A percentile compares a stretch with the other conserved stretches of the same genome.
Conservation (phyloP, 2,329 filamentous ascomycete genomes). For the Emydomyces testavorans region DNA sequence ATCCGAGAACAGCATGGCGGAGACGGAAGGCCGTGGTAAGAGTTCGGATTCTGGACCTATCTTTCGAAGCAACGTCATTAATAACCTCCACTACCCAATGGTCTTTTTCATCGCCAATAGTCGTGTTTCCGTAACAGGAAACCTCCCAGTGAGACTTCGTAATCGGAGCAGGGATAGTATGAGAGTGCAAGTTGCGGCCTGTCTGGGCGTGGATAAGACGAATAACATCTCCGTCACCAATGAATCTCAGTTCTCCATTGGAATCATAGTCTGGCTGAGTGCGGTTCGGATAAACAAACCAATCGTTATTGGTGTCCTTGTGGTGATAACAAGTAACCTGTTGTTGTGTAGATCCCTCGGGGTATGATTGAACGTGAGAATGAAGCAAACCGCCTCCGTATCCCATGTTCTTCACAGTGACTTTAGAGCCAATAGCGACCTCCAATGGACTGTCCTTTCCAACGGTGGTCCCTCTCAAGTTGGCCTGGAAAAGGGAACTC, state of each 20-base stretch:
- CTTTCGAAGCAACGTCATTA: conserved; percentile 73
- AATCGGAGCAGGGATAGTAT: conserved; percentile 76
- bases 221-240: conserved; percentile 65
- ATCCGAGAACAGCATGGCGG: conserved; percentile 68
- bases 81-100: conserved; percentile 94
- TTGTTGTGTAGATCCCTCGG: conserved; percentile 85
- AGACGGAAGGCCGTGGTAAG: conserved; percentile 88
- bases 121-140: conserved; percentile 89
- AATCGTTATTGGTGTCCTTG: conserved; percentile 99
- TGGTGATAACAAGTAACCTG: conserved; percentile 99
- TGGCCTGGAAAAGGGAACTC: conserved; percentile 98
- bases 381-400: conserved; percentile 94
- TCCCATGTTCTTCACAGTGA: conserved; percentile 97
- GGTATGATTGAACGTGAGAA: conserved; percentile 92
- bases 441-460: conserved; percentile 91
- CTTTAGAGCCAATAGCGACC: conserved; percentile 75
- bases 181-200: conserved; percentile 92
- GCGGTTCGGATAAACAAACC: conserved; percentile 97
- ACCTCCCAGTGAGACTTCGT: conserved; percentile 87
- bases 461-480: conserved; percentile 83
- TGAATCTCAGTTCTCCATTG: conserved; percentile 58
- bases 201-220: conserved; percentile 91
- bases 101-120: conserved; percentile 92
- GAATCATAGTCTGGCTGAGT: conserved; percentile 59
- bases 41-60: conserved; percentile 75